A percentile compares a stretch with the other conserved stretches of the same genome.
Evolutionary conservation across 768 basidiomycete genomes (phyloP).

Genomic region (Pleurotus ostreatus): DNA sequence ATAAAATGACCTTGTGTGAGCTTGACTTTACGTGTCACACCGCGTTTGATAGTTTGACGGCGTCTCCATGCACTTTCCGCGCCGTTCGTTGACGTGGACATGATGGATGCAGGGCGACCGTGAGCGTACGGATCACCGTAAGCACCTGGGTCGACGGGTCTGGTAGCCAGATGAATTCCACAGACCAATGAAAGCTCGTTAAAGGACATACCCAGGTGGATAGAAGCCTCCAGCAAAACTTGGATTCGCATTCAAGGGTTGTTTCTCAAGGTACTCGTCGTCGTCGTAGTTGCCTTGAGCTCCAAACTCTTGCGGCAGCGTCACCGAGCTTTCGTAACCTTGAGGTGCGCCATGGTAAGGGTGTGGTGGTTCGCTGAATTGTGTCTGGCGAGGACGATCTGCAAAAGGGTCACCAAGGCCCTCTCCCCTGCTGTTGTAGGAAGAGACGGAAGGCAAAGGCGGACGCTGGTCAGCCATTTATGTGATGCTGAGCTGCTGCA

Average conservation of each 20-base stretch:
- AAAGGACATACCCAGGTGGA: constrained; percentile 60
- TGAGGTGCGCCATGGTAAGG: constrained; percentile 37
- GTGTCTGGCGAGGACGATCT: constrained; percentile 59
- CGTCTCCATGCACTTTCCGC: constrained; percentile 63
- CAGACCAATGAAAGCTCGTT: no score
- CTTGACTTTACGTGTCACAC: constrained; percentile 91
- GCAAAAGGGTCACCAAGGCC: constrained; percentile 66
- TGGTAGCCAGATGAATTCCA: constrained; percentile 20
- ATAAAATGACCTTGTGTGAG: constrained; percentile 93
- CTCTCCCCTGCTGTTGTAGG: constrained; percentile 24
- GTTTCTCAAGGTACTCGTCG: constrained; percentile 74
- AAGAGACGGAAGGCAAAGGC: constrained; percentile 30
- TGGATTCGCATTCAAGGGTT: constrained; percentile 63
- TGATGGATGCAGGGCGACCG: constrained; percentile 44
- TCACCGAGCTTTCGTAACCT: constrained; percentile 56
- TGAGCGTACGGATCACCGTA: constrained; percentile 63
- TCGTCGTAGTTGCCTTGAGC: constrained; percentile 44
- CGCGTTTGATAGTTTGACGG: constrained; percentile 86
- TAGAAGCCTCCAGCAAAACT: constrained; percentile 62
- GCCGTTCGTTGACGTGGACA: constrained; percentile 52
- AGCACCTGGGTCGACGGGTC: constrained; percentile 50
- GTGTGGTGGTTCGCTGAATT: constrained; percentile 53
- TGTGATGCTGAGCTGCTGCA: neutral
- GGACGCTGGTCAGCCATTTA: constrained; percentile 34
- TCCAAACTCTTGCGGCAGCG: constrained; percentile 51